phyloP scores from a whole-genome alignment of 148 eudicot species.

The Cornus kousa region DNA sequence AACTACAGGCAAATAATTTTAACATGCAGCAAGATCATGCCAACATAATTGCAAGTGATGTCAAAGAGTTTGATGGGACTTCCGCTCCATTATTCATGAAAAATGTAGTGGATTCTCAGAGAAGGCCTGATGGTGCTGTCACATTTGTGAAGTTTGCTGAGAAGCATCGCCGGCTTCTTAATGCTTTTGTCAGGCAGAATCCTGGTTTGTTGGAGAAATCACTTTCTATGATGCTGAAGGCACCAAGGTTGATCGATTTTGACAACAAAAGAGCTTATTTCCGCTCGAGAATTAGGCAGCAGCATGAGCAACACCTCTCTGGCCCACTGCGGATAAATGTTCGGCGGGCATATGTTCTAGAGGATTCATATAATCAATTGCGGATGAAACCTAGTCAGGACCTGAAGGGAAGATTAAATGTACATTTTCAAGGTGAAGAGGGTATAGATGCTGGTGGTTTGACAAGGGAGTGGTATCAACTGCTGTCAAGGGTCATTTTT shows the following conservation, averaged over 20 bases:
- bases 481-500: constrained; percentile 88
- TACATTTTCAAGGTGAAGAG: constrained; percentile 99
- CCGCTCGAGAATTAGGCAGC: constrained; percentile 90
- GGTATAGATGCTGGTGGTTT: constrained; percentile 99
- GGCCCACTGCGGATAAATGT: constrained; percentile 92
- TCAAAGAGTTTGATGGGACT: constrained; percentile 62
- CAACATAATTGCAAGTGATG: constrained; percentile 73
- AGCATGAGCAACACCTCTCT: constrained; percentile 93
- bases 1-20: constrained; percentile 68
- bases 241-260: constrained; percentile 88
- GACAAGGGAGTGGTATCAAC: constrained; percentile 98
- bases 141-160: constrained; percentile 82
- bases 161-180: constrained; percentile 87
- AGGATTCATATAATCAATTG: constrained; percentile 94
- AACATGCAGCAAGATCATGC: constrained; percentile 65
- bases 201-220: constrained; percentile 91
- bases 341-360: constrained; percentile 93
- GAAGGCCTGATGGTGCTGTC: constrained; percentile 49
- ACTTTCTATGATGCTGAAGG: constrained; percentile 92
- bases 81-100: constrained; percentile 38
- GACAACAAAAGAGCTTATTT: constrained; percentile 94
- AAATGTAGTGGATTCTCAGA: constrained; percentile 49
- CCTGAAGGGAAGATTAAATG: constrained; percentile 88
- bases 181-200: constrained; percentile 94
- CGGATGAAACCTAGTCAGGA: constrained; percentile 90